Percentiles rank a stretch among this genome's conserved stretches.
phyloP scores from a whole-genome alignment of 805 yeast genomes.

The Yarrowia sp. region DNA sequence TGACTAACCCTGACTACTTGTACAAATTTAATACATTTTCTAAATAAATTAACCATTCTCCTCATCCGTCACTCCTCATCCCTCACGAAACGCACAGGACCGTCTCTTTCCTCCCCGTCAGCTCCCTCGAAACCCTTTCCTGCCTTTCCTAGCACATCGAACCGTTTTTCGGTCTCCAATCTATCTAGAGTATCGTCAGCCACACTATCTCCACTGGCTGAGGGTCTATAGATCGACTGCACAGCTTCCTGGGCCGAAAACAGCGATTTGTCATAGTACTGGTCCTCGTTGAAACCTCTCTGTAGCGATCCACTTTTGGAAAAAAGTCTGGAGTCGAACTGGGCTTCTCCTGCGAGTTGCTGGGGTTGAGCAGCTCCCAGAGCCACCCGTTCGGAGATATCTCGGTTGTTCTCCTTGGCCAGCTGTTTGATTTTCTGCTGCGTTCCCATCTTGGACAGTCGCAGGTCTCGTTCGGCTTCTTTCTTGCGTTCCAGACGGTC shows the following conservation, averaged over 20 bases:
- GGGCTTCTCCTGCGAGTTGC: slow-evolving; percentile 51
- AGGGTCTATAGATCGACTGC: slow-evolving; percentile 58
- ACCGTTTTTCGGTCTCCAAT: slow-evolving; percentile 45
- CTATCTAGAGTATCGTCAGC: slow-evolving; percentile 45
- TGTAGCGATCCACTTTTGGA: slow-evolving; percentile 40
- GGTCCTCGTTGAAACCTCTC: slow-evolving; percentile 52
- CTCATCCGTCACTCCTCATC: neutral
- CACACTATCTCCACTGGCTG: slow-evolving; percentile 44
- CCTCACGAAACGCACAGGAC: slow-evolving; percentile 58
- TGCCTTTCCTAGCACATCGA: slow-evolving; percentile 45
- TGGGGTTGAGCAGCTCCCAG: slow-evolving; percentile 57
- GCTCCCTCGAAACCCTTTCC: slow-evolving; percentile 43
- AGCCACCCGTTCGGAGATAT: slow-evolving; percentile 63
- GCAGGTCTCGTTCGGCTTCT: slow-evolving; percentile 58
- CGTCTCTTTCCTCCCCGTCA: slow-evolving; percentile 44
- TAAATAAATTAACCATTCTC: no score
- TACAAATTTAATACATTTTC: no score
- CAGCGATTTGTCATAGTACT: slow-evolving; percentile 65
- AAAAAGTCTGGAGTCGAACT: slow-evolving; percentile 67
- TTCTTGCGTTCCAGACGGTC: slow-evolving; percentile 56
- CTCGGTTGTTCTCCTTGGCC: slow-evolving; percentile 58
- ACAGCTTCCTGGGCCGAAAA: slow-evolving; percentile 62
- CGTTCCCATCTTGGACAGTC: slow-evolving; percentile 55
- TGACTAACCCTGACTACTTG: no score
- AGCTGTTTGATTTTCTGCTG: slow-evolving; percentile 55